Percentiles rank a stretch among this genome's conserved stretches.
Conservation (phyloP, 495 filamentous ascomycete species). For the Tuber aestivum region DNA sequence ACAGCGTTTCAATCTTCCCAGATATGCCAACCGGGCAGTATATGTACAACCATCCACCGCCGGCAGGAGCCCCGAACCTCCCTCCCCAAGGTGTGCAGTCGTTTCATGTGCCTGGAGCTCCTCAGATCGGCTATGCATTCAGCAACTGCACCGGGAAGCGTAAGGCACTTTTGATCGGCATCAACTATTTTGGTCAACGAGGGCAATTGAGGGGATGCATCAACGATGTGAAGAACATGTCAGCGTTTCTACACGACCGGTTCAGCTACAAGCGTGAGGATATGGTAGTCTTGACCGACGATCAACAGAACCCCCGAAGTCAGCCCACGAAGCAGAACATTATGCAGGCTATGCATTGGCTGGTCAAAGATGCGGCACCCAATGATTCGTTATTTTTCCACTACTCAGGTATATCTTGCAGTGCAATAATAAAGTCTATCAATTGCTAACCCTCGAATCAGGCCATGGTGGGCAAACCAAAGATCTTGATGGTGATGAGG, state of each 20-base stretch:
- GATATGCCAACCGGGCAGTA: slow-evolving; percentile 35
- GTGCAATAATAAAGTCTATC: slow-evolving; percentile 11
- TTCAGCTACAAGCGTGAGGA: slow-evolving; percentile 94
- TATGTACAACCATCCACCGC: slow-evolving; percentile 27
- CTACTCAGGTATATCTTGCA: slow-evolving; percentile 66
- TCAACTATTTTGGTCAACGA: slow-evolving; percentile 94
- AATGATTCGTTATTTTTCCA: slow-evolving; percentile 99
- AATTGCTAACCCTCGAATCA: slow-evolving; percentile 42
- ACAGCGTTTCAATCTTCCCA: slow-evolving; percentile 7
- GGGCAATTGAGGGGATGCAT: slow-evolving; percentile 92
- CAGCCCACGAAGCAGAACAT: slow-evolving; percentile 96
- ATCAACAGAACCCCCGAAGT: slow-evolving; percentile 95
- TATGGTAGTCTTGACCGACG: slow-evolving; percentile 96
- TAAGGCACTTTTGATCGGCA: slow-evolving; percentile 91
- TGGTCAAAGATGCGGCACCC: slow-evolving; percentile 87
- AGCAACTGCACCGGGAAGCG: slow-evolving; percentile 83
- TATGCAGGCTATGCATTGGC: slow-evolving; percentile 94
- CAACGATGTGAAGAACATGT: slow-evolving; percentile 99
- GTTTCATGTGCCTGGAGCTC: slow-evolving; percentile 70
- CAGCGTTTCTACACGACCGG: slow-evolving; percentile 76
- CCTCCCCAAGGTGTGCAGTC: slow-evolving; percentile 56
- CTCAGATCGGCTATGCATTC: slow-evolving; percentile 72
- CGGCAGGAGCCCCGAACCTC: slow-evolving; percentile 50
- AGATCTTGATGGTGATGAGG: slow-evolving; percentile 64
- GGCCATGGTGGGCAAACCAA: slow-evolving; percentile 96